Percentiles rank a stretch among this genome's conserved stretches.
Conservation (phyloP, 2,329 filamentous ascomycete species). For the Periconia sp. region DNA sequence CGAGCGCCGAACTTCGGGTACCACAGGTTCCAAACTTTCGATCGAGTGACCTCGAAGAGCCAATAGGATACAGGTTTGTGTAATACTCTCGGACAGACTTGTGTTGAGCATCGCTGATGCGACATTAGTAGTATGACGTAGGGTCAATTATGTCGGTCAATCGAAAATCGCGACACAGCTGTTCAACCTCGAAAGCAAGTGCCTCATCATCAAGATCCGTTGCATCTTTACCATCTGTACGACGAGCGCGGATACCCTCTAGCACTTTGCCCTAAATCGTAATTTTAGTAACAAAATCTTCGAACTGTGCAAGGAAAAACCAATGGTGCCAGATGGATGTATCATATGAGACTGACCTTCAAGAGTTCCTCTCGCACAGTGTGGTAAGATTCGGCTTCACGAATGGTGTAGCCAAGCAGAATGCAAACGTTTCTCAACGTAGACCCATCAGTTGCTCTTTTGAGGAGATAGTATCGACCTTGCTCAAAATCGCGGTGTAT, state of each 20-base stretch:
- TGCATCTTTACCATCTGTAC: slow-evolving; percentile 5
- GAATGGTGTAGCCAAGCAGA: slow-evolving; percentile 6
- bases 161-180: slow-evolving; percentile 8
- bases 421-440: slow-evolving; percentile 6
- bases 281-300: slow-evolving; percentile 1
- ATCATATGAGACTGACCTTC: slow-evolving; percentile 6
- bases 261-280: slow-evolving; percentile 7
- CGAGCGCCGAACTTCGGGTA: too few species aligned
- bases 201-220: slow-evolving; percentile 10
- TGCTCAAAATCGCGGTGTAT: slow-evolving; percentile 10
- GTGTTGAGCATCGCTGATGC: too few species aligned
- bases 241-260: slow-evolving; percentile 8
- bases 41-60: too few species aligned
- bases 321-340: neutral
- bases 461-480: slow-evolving; percentile 14
- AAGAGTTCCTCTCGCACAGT: slow-evolving; percentile 9
- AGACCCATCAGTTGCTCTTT: neutral
- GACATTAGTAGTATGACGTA: slow-evolving; percentile 3
- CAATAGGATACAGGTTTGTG: too few species aligned
- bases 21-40: too few species aligned
- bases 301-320: neutral
- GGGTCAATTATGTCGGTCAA: slow-evolving; percentile 5
- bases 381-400: slow-evolving; percentile 12
- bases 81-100: too few species aligned
- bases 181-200: slow-evolving; percentile 12